Evolutionary conservation across 2,329 filamentous ascomycete species (phyloP), one percentile per base, ranked within the genome.

Genomic region (Aureobasidium uvarum): DNA sequence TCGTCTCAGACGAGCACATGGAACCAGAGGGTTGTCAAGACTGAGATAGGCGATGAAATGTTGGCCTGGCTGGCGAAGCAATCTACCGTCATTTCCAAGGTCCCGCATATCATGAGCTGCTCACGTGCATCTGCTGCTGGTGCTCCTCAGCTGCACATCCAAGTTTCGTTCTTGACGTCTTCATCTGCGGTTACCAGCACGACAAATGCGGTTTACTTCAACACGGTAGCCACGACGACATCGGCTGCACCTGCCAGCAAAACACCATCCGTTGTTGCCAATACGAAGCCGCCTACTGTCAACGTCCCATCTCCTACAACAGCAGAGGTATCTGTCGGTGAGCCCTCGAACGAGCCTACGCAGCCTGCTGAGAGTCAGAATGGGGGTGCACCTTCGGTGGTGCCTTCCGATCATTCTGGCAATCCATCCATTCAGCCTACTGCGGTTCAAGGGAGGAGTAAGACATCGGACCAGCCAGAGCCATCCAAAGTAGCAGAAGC

Each of bases 111-210:
- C 16, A 43, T 31, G 39, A 58, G 54, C 39, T 58, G 54, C 14
- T 58, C 39, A 20, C 54, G 39, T 13, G 39, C 31, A 3, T 58
- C 54, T n/a, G 54, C 38, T 43, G 54, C 54, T 45, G 54, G 54
- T 8, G 54, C 54, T 14, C 54, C 54, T 45, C 39, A 58, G 39
- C 8, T 58, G 5, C 54, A 58, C 14, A 45, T 58, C 5, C 54
- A 16, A 2, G 39, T 58, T 16, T 58, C 54, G 25, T 58, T 41
- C 8, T 18, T 58, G 25, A 58, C 54, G 23, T 7, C 23, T 28
- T 58, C 54, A 8, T 31, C 20, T 28, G 54, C 38, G 6, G 39
- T 58, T 2, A 58, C 54, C 39, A 58, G 39, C 23, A 58, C 54
- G 23, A 58, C 54, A 14, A 58, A 58, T 33, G 54, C 54, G 6